These are phyloP conservation scores for Phycomyces blakesleeanus DNA, from an alignment of 192 early-diverging fungal species.

Conservation along the genomic window DNA sequence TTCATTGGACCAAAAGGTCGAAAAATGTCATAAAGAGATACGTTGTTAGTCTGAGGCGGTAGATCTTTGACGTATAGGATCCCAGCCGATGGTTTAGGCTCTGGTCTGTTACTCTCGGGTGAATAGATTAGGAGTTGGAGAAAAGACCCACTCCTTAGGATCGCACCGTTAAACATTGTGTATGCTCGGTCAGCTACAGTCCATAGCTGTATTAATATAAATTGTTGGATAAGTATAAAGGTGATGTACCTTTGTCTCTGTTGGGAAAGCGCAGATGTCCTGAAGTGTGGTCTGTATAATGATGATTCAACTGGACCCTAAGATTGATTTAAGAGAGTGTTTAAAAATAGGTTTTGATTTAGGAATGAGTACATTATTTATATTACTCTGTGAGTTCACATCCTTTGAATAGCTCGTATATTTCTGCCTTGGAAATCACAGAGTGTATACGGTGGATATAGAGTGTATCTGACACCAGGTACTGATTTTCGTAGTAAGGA, in stretches of 20 bases:
- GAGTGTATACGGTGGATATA: slow-evolving; percentile 19
- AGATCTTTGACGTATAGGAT: slow-evolving; percentile 37
- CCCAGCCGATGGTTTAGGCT: slow-evolving; percentile 23
- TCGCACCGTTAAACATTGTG: slow-evolving; percentile 33
- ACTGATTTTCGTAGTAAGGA: not conserved
- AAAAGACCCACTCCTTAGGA: slow-evolving; percentile 13
- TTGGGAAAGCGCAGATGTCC: slow-evolving; percentile 29
- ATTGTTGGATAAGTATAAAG: not conserved
- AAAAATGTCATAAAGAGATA: slow-evolving; percentile 32
- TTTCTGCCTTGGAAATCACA: slow-evolving; percentile 24
- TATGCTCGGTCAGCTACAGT: slow-evolving; percentile 42
- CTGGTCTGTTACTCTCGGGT: slow-evolving; percentile 15
- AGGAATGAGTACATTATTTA: slow-evolving; percentile 8
- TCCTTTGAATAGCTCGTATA: slow-evolving; percentile 22
- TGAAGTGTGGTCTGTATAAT: not conserved
- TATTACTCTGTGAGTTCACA: slow-evolving; percentile 25
- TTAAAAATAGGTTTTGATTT: too few relatives aligned
- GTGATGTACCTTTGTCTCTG: slow-evolving; percentile 26
- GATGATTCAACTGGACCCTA: not conserved
- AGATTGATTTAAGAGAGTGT: too few relatives aligned
- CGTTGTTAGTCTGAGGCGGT: slow-evolving; percentile 23
- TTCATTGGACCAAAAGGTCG: slow-evolving; percentile 41
- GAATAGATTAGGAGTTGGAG: slow-evolving; percentile 26
- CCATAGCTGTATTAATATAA: not conserved
- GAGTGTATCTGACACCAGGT: slow-evolving; percentile 21